Evolutionary conservation across 164 flowering plant genomes (phyloP), one percentile per base, ranked within the genome.

Genomic region (Macadamia tetraphylla): DNA sequence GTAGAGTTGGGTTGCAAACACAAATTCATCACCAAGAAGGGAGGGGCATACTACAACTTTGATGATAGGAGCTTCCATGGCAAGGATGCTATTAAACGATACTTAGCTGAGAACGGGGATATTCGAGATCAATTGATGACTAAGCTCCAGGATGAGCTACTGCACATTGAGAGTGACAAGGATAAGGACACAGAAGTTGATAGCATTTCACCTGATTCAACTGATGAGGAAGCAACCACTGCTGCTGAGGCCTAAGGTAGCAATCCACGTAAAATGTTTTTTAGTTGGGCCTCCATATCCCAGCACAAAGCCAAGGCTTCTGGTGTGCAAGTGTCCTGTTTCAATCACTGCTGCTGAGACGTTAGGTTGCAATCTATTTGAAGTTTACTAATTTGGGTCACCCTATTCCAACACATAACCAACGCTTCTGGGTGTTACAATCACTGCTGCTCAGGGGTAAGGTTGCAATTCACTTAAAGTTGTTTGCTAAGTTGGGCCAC

Each of bases 1-100:
- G 76, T 92, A 62, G 94, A 88, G 0, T 75, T 92, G 68, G 92
- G 86, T 13, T 23, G 72, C 60, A 90, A 92, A 61, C 83, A 85
- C 70, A 84, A 87, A 63, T 79, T 86, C 74, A 73, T 89, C n/a
- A 65, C 71, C 1, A 89, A 88, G 69, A 57, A 53, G 6, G 89
- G 82, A 49, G 79, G 86, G 8, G 46, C 86, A 29, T 67, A 62
- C 35, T 87, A 77, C 65, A 30, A 64, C 60, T 64, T 78, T 29
- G 79, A 89, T 64, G 92, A 55, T 1, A 76, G 74, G 69, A 84
- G 31, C 11, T 83, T 80, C 72, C 82, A 64, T 53, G 98, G 97
- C 11, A 89, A 76, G 77, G 97, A 89, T 40, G 86, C 86, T 8
- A 35, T 91, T 12, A 93, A 82, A 69, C 64, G 58, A 32, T 82